Base-by-base conservation (phyloP, 2,329 filamentous ascomycete genomes). In the Leptodontidium sp. region DNA sequence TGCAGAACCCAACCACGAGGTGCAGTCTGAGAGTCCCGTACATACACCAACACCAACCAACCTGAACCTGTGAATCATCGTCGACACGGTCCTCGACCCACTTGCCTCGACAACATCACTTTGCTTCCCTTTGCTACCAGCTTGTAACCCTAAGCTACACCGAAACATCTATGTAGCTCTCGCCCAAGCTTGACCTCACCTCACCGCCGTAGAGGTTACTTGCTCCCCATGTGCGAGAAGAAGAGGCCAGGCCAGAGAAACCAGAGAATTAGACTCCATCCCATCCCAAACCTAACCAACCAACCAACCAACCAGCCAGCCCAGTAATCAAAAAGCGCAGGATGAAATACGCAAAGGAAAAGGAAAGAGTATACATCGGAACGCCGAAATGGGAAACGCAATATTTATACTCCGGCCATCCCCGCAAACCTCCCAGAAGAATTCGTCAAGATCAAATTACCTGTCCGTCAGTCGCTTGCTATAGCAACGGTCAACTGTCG, bases 401-500 rank as follows among this genome's bases (percentile, higher is more conserved):
- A 5, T 64, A 62, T 50, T 62, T 49, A 2, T 62, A 62, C 58
- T 61, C 58, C 40, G 17, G 26, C 40, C 40, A 15, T 29, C 11
- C 40, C 15, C 15, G 40, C 40, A 45, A 24, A 61, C 38, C 43
- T 35, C 57, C 43, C 26, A 26, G 9, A 59, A 24, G 12, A 40
- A 43, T 35, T 29, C 24, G 7, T 24, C 26, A 62, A 62, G 24
- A 35, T 62, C 40, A 49, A 62, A 49, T 62, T 47, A 62, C n/a
- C 59, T 40, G 43, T 62, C 59, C 17, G 26, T n/a, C 26, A 8
- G 32, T 50, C 59, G 29, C 59, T 15, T 32, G 40, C 35, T 62
- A 24, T 40, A 62, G 59, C 59, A 65, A 38, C 24, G 47, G 49
- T 74, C 65, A 75, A 45, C 66, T 69, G 65, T 77, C 75, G 26